Base-by-base conservation (phyloP, 257 asterid genomes). In the Solanum virginianum region DNA sequence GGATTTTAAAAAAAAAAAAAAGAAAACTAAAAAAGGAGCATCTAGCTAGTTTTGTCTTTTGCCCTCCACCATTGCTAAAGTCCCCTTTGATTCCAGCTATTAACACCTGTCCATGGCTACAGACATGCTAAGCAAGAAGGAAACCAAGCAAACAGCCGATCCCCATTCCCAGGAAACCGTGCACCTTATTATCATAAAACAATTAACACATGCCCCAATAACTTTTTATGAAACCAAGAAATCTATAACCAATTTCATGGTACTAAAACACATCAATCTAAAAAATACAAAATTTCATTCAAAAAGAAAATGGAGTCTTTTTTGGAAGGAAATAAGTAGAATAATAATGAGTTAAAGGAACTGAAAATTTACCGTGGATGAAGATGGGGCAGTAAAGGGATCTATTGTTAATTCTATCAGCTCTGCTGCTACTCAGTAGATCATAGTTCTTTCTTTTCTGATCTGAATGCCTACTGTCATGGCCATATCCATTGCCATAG, bases 391-490 rank as follows among this genome's bases (percentile, higher is more conserved):
- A 43, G 20, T 12, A 20, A 49, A 55, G 6, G 65, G 84, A 60
- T 39, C 26, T n/a, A n/a, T n/a, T n/a, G n/a, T n/a, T n/a, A n/a
- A n/a, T n/a, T n/a, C n/a, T n/a, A n/a, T n/a, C n/a, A n/a, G n/a
- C n/a, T n/a, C n/a, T n/a, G n/a, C n/a, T n/a, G n/a, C n/a, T n/a
- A n/a, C n/a, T n/a, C n/a, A n/a, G n/a, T n/a, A n/a, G n/a, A n/a
- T n/a, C n/a, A n/a, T n/a, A n/a, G 90, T 86, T 93, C 87, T 90
- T 90, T 90, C 89, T 91, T 82, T 86, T 91, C 43, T 84, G 92
- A 66, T 84, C 85, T 47, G 91, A 65, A 51, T 85, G 68, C 12
- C 60, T 55, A 10, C n/a, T 16, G 17, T 18, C 60, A 16, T 55
- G 72, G 20, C 65, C 82, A 7, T 62, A 57, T 84, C 79, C 85